Conservation (phyloP, 139 green algal genomes). For the Nannochloris sp. region DNA sequence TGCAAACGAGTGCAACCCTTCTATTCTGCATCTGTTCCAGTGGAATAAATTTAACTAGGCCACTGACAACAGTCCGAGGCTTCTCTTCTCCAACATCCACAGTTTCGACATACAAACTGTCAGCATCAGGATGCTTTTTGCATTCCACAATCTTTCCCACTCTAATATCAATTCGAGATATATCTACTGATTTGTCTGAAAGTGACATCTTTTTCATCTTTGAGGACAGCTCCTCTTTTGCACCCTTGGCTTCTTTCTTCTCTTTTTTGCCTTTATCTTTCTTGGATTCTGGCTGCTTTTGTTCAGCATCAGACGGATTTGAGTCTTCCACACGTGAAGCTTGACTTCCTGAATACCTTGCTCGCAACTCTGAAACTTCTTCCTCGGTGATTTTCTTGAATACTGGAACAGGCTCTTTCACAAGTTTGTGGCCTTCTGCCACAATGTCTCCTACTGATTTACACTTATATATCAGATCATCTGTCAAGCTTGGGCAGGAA, state of each 20-base stretch:
- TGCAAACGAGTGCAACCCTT: conserved; percentile 72
- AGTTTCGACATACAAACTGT: conserved; percentile 80
- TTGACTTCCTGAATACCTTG: conserved; percentile 30
- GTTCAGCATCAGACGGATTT: not conserved
- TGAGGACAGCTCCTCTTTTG: conserved; percentile 12
- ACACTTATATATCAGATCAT: conserved; percentile 11
- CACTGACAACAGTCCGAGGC: conserved; percentile 58
- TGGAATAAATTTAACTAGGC: conserved; percentile 85
- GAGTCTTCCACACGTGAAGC: conserved; percentile 4
- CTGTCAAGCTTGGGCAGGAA: conserved; percentile 34
- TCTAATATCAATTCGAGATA: conserved; percentile 65
- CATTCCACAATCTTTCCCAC: conserved; percentile 62
- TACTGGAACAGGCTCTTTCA: conserved; percentile 34
- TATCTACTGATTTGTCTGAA: conserved; percentile 23
- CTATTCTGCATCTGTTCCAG: conserved; percentile 60
- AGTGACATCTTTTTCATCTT: not conserved
- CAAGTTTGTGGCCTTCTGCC: not conserved
- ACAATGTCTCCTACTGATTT: no score
- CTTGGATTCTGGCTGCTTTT: not conserved
- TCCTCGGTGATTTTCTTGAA: conserved; percentile 47
- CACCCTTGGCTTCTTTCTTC: conserved; percentile 37
- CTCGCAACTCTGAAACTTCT: conserved; percentile 26
- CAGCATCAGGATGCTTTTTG: conserved; percentile 57
- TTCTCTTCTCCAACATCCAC: conserved; percentile 71
- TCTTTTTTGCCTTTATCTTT: not conserved